phyloP scores from a whole-genome alignment of 2,329 filamentous ascomycete species.

The Aspergillus thermomutatus region DNA sequence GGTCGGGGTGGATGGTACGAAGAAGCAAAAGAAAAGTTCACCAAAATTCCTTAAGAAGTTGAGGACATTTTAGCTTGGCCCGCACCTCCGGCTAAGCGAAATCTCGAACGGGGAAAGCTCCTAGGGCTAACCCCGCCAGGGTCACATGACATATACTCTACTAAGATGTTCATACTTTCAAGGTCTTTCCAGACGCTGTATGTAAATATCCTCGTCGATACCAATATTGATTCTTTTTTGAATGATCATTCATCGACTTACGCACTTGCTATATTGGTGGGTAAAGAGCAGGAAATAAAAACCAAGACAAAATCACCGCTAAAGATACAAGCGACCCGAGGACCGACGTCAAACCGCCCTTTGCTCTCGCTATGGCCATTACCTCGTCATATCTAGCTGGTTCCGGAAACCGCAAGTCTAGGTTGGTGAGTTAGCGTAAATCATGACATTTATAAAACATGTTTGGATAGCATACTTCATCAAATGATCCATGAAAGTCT shows the following conservation, averaged over 20 bases:
- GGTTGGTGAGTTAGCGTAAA: constrained; percentile 23
- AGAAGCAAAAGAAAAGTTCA: constrained; percentile 21
- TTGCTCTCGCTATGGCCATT: constrained; percentile 32
- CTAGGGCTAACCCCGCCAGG: constrained; percentile 19
- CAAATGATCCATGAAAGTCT: constrained; percentile 99
- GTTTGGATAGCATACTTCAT: constrained; percentile 74
- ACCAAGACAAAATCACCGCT: constrained; percentile 34
- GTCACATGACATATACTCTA: constrained; percentile 18
- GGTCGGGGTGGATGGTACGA: constrained; percentile 31
- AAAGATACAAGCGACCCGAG: constrained; percentile 41
- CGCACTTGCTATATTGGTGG: constrained; percentile 28
- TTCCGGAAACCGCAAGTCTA: constrained; percentile 51
- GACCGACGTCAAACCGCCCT: constrained; percentile 28
- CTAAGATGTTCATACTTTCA: not conserved
- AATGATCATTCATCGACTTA: constrained; percentile 15
- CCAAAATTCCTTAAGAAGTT: constrained; percentile 13
- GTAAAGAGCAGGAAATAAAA: constrained; percentile 14
- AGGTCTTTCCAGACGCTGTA: not conserved
- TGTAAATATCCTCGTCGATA: not conserved
- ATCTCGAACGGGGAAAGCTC: constrained; percentile 11
- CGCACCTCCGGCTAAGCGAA: constrained; percentile 32
- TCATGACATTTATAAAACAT: not conserved
- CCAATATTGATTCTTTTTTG: not conserved
- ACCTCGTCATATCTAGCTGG: constrained; percentile 40
- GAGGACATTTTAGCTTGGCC: constrained; percentile 19